Base-by-base conservation (phyloP, 1,139 yeast species). In the Yamadazyma kanchanaburiensis region DNA sequence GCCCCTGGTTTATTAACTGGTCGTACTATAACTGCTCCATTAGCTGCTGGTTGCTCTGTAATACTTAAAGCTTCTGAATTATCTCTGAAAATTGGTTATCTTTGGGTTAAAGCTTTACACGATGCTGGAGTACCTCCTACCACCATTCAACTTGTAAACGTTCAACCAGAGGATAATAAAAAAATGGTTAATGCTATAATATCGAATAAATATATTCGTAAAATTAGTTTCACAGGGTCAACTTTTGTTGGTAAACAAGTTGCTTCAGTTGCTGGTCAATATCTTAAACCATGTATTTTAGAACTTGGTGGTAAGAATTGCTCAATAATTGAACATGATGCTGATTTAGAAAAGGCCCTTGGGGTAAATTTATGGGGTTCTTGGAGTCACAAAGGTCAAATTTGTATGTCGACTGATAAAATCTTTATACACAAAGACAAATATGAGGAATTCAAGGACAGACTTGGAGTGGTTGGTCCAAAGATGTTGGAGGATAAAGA, bases 31-130 rank as follows among this genome's bases (percentile, higher is more conserved):
- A 40, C 53, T 13, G 68, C 70, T 4, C 75, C 75, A 2, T 48
- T 70, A 30, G 64, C 68, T 18, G 74, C 75, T n/a, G 75, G 75
- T 2, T 68, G 74, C 40, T 65, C 74, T 0, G 74, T 70, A n/a
- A 45, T 69, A 11, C 38, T 58, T 24, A 67, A 67, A 35, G 48
- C 70, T 0, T 50, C 67, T 4, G 72, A 69, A 28, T 51, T 57
- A 30, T 51, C 71, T 2, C 62, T 73, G 0, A 33, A 37, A 22
- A 28, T 53, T 3, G 43, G 62, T 1, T 55, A 61, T 38, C 28
- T 62, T 10, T 39, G 58, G 21, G 63, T 55, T 4, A 50, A 58
- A 30, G 48, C 55, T 19, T 58, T 65, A 23, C 44, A 54, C 23
- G 58, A 55, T 8, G 69, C 69, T 3, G 73, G 72, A 2, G 53